Base-by-base conservation (phyloP, 768 basidiomycete genomes). In the Boletus insuetus region DNA sequence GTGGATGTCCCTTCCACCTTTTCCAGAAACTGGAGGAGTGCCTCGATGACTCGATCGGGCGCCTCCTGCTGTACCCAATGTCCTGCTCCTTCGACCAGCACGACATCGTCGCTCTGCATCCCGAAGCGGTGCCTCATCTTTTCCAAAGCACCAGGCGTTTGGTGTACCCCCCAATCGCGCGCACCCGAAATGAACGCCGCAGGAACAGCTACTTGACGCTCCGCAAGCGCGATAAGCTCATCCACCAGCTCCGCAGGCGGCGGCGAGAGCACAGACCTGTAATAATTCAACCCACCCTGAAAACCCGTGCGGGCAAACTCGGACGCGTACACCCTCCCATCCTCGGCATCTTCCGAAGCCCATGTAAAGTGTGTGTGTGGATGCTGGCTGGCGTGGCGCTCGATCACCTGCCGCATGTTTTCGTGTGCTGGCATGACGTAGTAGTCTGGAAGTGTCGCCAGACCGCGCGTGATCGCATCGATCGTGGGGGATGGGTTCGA, bases 61-160 rank as follows among this genome's bases (percentile, higher is more conserved):
- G 73, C 58, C 62, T 85, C 84, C 62, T 85, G 82, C 63, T 82
- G 83, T 17, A 80, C 81, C 84, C 84, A 85, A 66, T 85, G 85
- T 0, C 84, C 85, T 0, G 82, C 83, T 4, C 77, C 79, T 3
- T 77, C 69, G 10, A 85, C 68, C 41, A 86, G 55, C n/a, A 82
- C 74, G 32, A 83, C 73, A 34, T 79, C 75, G 34, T 79, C 75
- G 35, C 71, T 67, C 20, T 59, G 59, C 75, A 82, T 80, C 20
- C 59, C 60, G 49, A 59, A 62, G 31, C 22, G 34, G 43, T 35
- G 46, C 29, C 17, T 51, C 84, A 84, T 81, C 63, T 68, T 69
- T 38, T 79, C 77, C 32, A 70, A 54, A 2, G 74, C 78, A 0
- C 80, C 80, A 4, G 82, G 84, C 0, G 54, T 52, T 66, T 85